Evolutionary conservation across 1,139 yeast species (phyloP), one percentile per base, ranked within the genome.

Genomic region (Scheffersomyces insectosa): DNA sequence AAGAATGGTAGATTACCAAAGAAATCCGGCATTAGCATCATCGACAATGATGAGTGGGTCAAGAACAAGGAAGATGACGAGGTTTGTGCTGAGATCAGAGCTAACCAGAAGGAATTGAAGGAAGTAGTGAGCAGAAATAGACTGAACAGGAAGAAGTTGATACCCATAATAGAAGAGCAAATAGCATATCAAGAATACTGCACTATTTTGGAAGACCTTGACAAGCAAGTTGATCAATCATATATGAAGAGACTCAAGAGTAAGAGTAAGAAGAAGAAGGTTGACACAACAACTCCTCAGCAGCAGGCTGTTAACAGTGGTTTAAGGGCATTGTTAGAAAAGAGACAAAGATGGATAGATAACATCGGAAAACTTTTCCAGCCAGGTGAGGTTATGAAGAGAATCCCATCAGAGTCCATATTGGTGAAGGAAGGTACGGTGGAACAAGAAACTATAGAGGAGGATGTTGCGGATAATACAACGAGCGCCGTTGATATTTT

Each of bases 211-310:
- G 98, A 93, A 45, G 98, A 93, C 60, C 73, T 95, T 53, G 97
- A 95, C 62, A 93, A 91, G 60, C 99, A 95, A 65, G 93, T 93
- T 25, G 99, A 95, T 62, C 98, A 89, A 64, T 93, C 96, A 10
- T 93, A 90, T 60, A 71, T 87, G 55, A 88, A 91, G 63, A 75
- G 97, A 46, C 78, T 88, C 47, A 82, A 91, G 55, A 89, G 84
- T n/a, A 86, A 89, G 46, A 86, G 85, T 50, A 85, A 85, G 64
- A 87, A 86, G 65, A 85, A 86, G 69, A 88, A 85, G 70, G 70
- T 68, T 38, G 78, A 79, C 44, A 51, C 45, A 48, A 53, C 64
- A 14, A 44, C 54, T 8, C 70, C 74, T 2, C 76, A 69, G 50
- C 77, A 68, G 42, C 76, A 69, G 44, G 83, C 84, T 8, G 85